These are phyloP conservation scores for Eimeria falciformis DNA, from an alignment of 169 alveolate genomes.

Conservation along the genomic window DNA sequence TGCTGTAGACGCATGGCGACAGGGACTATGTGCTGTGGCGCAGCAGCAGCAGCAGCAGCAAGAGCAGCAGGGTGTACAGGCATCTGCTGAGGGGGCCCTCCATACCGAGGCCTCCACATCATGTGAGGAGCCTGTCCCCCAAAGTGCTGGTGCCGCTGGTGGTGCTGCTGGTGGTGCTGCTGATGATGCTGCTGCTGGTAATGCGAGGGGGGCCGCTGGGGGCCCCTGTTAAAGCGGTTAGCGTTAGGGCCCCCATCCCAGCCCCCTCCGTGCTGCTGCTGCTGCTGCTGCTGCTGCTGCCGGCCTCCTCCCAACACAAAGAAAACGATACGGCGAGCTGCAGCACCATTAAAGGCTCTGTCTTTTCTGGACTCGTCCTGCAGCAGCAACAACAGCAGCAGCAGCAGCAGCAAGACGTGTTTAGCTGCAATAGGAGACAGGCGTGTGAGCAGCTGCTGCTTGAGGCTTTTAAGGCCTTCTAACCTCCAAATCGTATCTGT, in stretches of 20 bases:
- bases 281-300: slow-evolving; percentile 48
- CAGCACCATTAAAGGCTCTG: slow-evolving; percentile 66
- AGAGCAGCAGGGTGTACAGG: slow-evolving; percentile 32
- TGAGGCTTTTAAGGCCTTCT: background rate
- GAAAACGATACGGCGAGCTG: slow-evolving; percentile 69
- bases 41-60: slow-evolving; percentile 57
- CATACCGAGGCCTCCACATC: slow-evolving; percentile 38
- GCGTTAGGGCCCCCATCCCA: background rate
- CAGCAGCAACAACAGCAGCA: slow-evolving; percentile 19
- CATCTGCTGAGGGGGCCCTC: background rate
- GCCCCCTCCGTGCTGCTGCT: slow-evolving; percentile 7
- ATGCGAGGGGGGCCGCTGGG: slow-evolving; percentile 10
- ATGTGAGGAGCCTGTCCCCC: background rate
- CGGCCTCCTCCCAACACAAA: background rate
- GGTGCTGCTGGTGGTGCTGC: slow-evolving; percentile 36
- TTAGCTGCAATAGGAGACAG: background rate
- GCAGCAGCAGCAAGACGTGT: slow-evolving; percentile 2
- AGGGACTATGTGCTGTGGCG: background rate
- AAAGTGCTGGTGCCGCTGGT: slow-evolving; percentile 21
- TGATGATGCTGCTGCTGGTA: slow-evolving; percentile 12
- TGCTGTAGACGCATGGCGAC: slow-evolving; percentile 40
- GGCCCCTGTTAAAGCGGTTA: slow-evolving; percentile 9
- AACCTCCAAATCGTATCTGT: background rate
- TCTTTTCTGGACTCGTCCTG: slow-evolving; percentile 52
- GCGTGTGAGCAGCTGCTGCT: background rate